Evolutionary conservation across 192 early-diverging fungal genomes (phyloP), one percentile per base, ranked within the genome.

Genomic region (Gaertneriomyces sp.): DNA sequence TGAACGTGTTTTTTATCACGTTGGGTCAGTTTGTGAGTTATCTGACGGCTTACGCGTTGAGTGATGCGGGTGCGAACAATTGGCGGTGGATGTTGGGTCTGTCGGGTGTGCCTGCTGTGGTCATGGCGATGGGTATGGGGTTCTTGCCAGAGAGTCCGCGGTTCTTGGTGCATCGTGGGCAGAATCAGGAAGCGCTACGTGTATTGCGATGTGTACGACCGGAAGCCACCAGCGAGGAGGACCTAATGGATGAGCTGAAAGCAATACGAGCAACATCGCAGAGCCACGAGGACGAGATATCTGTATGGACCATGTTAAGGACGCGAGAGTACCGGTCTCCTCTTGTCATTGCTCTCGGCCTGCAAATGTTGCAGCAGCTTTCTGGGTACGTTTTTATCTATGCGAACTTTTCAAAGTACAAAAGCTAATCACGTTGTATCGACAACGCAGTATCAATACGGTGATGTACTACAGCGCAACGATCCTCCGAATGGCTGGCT

Each of bases 1-100:
- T 87, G 63, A 91, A 89, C 70, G 90, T 90, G 67, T 69, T 91
- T 45, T 86, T 86, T 53, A 89, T 91, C 57, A 79, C 90, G 10
- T 58, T 80, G 5, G 91, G 91, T 33, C 82, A 91, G 60, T 76
- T 93, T 44, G 59, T 60, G 59, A 17, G 14, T 41, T 60, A 60
- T 0, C 43, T 60, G 4, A 25, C 25, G 2, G 59, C 59, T 0
- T 60, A 45, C 8, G 47, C 47, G 12, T 49, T 49, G 14, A 17
- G 47, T 14, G 47, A 49, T 14, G 14, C 54, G 12, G 38, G 39
- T 38, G 54, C 17, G 54, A 45, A 45, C 12, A 60, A 60, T 60
- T 60, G 59, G 59, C 12, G 59, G 38, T 41, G 42, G 59, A 60
- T 60, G 59, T 60, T 60, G 12, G 59, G 59, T 4, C 7, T 60